A percentile compares a stretch with the other conserved stretches of the same genome.
These are phyloP conservation scores for Macadamia integrifolia DNA, from an alignment of 164 flowering plant genomes.

Conservation along the genomic window DNA sequence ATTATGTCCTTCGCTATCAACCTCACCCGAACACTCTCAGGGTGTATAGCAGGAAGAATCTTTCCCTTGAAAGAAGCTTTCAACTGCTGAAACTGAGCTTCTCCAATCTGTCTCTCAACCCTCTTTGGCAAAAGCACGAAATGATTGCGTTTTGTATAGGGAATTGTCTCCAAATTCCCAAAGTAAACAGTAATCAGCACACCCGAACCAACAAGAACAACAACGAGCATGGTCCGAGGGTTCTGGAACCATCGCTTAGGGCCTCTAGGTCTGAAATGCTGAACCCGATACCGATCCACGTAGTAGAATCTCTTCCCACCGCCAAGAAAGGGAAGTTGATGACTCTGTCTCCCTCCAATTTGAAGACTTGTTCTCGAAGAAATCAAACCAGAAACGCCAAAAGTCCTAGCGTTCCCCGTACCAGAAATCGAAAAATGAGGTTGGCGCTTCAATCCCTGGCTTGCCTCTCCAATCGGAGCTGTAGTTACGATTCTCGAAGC, in stretches of 20 bases:
- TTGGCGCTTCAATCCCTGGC: background rate
- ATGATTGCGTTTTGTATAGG: constrained; percentile 78
- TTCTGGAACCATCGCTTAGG: constrained; percentile 61
- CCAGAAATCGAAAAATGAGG: background rate
- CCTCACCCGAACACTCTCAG: constrained; percentile 71
- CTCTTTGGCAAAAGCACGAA: constrained; percentile 60
- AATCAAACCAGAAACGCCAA: constrained; percentile 22
- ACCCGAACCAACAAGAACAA: constrained; percentile 56
- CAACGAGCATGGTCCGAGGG: constrained; percentile 45
- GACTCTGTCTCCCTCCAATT: background rate
- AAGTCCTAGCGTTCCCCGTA: constrained; percentile 3
- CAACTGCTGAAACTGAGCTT: constrained; percentile 48
- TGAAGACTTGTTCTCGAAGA: constrained; percentile 15
- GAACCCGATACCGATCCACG: constrained; percentile 53
- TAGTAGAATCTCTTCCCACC: constrained; percentile 44
- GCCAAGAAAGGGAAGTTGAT: background rate
- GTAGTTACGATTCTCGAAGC: constrained; percentile 12
- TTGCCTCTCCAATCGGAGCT: constrained; percentile 13
- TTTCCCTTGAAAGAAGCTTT: constrained; percentile 56
- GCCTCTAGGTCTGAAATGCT: constrained; percentile 67
- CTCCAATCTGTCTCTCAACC: constrained; percentile 66
- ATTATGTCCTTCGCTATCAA: constrained; percentile 70
- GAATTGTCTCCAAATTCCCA: constrained; percentile 78
- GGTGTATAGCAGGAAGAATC: constrained; percentile 80
- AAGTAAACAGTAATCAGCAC: constrained; percentile 48